Percentiles rank a stretch among this genome's conserved stretches.
Evolutionary conservation across 495 filamentous ascomycete genomes (phyloP).

Genomic region (Xylaria palmicola): DNA sequence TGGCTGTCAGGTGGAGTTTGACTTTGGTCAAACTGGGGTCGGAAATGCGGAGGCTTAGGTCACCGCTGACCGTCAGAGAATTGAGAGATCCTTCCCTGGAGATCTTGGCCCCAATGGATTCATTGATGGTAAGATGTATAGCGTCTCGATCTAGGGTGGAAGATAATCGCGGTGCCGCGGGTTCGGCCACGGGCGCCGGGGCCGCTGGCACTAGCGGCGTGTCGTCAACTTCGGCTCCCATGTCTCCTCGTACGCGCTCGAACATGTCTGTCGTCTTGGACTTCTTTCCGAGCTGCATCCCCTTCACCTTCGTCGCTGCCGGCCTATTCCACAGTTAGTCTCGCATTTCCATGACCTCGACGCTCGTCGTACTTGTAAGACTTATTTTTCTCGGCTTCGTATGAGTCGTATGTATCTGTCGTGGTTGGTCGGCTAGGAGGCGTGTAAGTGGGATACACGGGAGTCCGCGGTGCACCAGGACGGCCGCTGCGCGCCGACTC

Average conservation of each 20-base stretch:
- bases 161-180: slow-evolving; percentile 58
- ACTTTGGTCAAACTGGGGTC: slow-evolving; percentile 85
- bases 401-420: slow-evolving; percentile 83
- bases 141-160: slow-evolving; percentile 71
- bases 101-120: slow-evolving; percentile 82
- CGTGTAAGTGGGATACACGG: slow-evolving; percentile 85
- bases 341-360: background rate
- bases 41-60: slow-evolving; percentile 82
- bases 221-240: slow-evolving; percentile 75
- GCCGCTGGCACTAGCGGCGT: slow-evolving; percentile 71
- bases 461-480: slow-evolving; percentile 60
- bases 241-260: slow-evolving; percentile 85
- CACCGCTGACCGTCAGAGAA: slow-evolving; percentile 83
- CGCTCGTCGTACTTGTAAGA: slow-evolving; percentile 59
- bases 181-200: slow-evolving; percentile 57
- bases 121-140: slow-evolving; percentile 81
- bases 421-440: slow-evolving; percentile 70
- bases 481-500: slow-evolving; percentile 64
- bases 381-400: slow-evolving; percentile 97
- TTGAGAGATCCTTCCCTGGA: slow-evolving; percentile 81
- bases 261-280: slow-evolving; percentile 96
- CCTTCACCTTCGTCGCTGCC: slow-evolving; percentile 80
- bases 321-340: slow-evolving; percentile 37
- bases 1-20: slow-evolving; percentile 74
- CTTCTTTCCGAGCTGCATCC: slow-evolving; percentile 98